phyloP scores from a whole-genome alignment of 1,139 yeast species.

The Candida tetrigidarum region DNA sequence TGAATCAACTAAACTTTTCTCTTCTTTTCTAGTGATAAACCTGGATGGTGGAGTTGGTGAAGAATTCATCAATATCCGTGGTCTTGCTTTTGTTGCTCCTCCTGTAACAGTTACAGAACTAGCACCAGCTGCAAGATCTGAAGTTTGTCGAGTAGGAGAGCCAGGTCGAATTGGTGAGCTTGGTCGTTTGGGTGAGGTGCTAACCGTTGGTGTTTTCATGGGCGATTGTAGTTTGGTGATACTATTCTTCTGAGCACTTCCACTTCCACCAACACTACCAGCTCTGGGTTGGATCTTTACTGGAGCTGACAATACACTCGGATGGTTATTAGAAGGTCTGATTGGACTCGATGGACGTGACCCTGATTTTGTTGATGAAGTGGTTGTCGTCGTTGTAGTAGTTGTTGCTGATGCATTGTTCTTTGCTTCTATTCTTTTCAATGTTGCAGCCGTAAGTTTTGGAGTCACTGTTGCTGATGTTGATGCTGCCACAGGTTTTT shows the following conservation, averaged over 20 bases:
- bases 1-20: constrained; percentile 9
- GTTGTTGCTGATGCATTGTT: constrained; percentile 7
- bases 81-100: neutral
- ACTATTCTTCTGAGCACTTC: neutral
- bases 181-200: constrained; percentile 8
- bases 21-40: constrained; percentile 2
- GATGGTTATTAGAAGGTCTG: constrained; percentile 7
- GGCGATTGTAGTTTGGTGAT: constrained; percentile 12
- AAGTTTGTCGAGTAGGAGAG: neutral
- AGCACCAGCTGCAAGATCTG: too few species aligned
- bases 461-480: constrained; percentile 16
- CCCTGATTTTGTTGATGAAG: neutral
- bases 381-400: neutral
- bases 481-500: constrained; percentile 5
- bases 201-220: constrained; percentile 8
- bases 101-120: too few species aligned
- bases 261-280: neutral
- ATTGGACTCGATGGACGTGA: constrained; percentile 8
- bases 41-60: constrained; percentile 8
- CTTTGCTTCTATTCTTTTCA: constrained; percentile 35
- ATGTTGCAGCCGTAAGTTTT: constrained; percentile 32
- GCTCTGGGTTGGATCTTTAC: neutral
- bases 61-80: constrained; percentile 9
- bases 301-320: constrained; percentile 12
- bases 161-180: constrained; percentile 5